phyloP scores from a whole-genome alignment of 2,329 filamentous ascomycete species.

The Calonectria honghensis region DNA sequence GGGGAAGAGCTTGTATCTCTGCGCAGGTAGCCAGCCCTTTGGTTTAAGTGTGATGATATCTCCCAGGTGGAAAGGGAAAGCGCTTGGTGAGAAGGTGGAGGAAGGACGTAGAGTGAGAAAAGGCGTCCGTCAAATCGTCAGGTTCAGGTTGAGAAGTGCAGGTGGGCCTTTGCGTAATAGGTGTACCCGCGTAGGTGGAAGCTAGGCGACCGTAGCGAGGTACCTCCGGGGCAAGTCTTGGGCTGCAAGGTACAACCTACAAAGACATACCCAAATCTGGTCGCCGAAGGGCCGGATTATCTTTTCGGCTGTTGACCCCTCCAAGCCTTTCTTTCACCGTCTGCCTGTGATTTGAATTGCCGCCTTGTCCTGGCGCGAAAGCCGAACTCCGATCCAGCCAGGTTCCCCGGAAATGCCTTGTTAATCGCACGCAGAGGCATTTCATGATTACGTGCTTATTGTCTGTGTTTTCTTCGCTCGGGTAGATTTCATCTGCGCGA shows the following conservation, averaged over 20 bases:
- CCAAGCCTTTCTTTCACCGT: slow-evolving; percentile 31
- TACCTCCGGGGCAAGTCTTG: slow-evolving; percentile 50
- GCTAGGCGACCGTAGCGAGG: slow-evolving; percentile 45
- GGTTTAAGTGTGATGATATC: slow-evolving; percentile 41
- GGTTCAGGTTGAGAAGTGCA: slow-evolving; percentile 61
- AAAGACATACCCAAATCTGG: slow-evolving; percentile 35
- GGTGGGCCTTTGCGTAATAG: slow-evolving; percentile 65
- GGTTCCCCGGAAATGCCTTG: slow-evolving; percentile 30
- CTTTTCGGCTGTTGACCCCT: slow-evolving; percentile 48
- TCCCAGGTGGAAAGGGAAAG: slow-evolving; percentile 45
- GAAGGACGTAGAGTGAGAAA: slow-evolving; percentile 56
- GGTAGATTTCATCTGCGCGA: background rate
- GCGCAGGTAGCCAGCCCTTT: slow-evolving; percentile 40
- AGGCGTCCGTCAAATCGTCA: slow-evolving; percentile 61
- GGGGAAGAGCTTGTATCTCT: slow-evolving; percentile 30
- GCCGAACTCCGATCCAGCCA: slow-evolving; percentile 21
- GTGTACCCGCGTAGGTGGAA: slow-evolving; percentile 50
- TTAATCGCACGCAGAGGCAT: background rate
- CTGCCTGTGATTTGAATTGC: slow-evolving; percentile 31
- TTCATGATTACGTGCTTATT: background rate
- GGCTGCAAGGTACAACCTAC: slow-evolving; percentile 49
- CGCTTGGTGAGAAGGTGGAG: slow-evolving; percentile 56
- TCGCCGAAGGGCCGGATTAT: slow-evolving; percentile 52
- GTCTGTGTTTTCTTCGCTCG: background rate
- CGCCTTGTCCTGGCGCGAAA: slow-evolving; percentile 30